phyloP scores from a whole-genome alignment of 805 yeast species.

The Teunomyces cretensis region DNA sequence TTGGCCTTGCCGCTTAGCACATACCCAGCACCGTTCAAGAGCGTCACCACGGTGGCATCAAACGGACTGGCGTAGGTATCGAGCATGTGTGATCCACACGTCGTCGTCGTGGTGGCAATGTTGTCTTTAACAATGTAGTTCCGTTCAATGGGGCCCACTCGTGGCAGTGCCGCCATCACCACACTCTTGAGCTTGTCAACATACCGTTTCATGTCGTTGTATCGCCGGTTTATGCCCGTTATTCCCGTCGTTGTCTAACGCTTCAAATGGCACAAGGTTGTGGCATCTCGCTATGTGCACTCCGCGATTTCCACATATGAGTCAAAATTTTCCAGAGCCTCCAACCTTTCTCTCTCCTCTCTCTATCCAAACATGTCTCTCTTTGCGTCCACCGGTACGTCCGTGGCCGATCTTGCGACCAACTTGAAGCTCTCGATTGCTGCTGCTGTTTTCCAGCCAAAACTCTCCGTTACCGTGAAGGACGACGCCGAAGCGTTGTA shows the following conservation, averaged over 20 bases:
- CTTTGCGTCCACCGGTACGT: slow-evolving; percentile 11
- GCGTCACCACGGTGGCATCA: slow-evolving; percentile 68
- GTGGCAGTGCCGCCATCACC: neutral
- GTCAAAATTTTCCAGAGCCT: neutral
- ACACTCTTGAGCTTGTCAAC: neutral
- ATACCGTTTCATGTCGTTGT: neutral
- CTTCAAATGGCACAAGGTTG: no score
- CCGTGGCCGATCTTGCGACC: slow-evolving; percentile 18
- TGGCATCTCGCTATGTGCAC: neutral
- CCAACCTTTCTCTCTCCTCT: no score
- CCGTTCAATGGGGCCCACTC: neutral
- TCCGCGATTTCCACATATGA: slow-evolving; percentile 1
- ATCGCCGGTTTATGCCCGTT: no score
- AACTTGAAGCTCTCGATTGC: slow-evolving; percentile 27
- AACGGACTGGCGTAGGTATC: slow-evolving; percentile 68
- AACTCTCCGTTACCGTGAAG: slow-evolving; percentile 16
- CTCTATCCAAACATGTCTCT: neutral
- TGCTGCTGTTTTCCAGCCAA: slow-evolving; percentile 14
- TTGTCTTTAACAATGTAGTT: slow-evolving; percentile 64
- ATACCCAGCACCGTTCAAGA: slow-evolving; percentile 55
- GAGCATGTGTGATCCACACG: slow-evolving; percentile 75
- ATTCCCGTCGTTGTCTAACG: no score
- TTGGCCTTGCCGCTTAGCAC: slow-evolving; percentile 76
- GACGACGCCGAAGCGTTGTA: slow-evolving; percentile 27
- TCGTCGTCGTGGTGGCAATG: slow-evolving; percentile 70